Evolutionary conservation across 495 filamentous ascomycete species (phyloP).

Genomic region (Amorphotheca resinae): DNA sequence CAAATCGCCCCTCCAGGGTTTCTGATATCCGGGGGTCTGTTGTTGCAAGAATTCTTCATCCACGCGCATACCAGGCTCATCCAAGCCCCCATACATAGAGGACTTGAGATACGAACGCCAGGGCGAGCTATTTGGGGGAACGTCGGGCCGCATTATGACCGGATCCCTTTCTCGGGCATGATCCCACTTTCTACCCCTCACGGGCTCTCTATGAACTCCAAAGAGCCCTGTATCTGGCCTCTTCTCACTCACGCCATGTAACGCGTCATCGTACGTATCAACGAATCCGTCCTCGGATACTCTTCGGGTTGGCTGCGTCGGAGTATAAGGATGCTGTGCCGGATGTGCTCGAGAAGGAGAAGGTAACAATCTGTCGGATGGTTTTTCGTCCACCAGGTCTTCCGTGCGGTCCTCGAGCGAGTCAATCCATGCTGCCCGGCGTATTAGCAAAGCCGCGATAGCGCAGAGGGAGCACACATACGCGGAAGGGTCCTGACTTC

Average conservation of each 20-base stretch:
- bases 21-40: constrained; percentile 37
- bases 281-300: constrained; percentile 43
- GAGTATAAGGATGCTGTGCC: constrained; percentile 48
- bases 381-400: constrained; percentile 10
- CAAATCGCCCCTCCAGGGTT: constrained; percentile 22
- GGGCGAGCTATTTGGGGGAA: constrained; percentile 24
- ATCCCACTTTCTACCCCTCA: constrained; percentile 43
- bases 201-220: constrained; percentile 23
- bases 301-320: constrained; percentile 31
- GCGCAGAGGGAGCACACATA: constrained; percentile 15
- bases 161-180: constrained; percentile 41
- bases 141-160: constrained; percentile 36
- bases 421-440: constrained; percentile 38
- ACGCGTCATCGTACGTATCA: constrained; percentile 23
- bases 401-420: constrained; percentile 29
- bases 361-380: constrained; percentile 26
- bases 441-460: constrained; percentile 14
- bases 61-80: constrained; percentile 33
- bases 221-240: constrained; percentile 20
- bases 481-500: constrained; percentile 28
- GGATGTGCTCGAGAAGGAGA: constrained; percentile 37
- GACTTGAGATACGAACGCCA: constrained; percentile 38
- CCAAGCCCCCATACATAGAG: constrained; percentile 33
- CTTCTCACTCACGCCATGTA: constrained; percentile 5
- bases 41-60: constrained; percentile 29